Percentiles rank a stretch among this genome's conserved stretches.
Evolutionary conservation across 2,329 filamentous ascomycete species (phyloP).

Genomic region (Aspergillus aculeatus): DNA sequence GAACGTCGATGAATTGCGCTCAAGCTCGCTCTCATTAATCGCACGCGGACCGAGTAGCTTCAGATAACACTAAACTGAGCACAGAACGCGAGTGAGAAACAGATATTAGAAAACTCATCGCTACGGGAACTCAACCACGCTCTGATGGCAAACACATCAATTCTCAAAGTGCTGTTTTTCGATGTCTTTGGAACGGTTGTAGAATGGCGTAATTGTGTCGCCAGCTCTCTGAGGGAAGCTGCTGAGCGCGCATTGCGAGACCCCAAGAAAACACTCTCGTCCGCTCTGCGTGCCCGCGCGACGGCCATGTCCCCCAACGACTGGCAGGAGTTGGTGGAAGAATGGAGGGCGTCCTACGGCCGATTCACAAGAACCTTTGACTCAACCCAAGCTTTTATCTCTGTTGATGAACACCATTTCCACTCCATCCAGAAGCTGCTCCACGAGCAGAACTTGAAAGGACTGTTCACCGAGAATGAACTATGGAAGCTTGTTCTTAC

Average conservation of each 20-base stretch:
- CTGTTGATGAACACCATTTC: slow-evolving; percentile 70
- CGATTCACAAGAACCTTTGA: slow-evolving; percentile 55
- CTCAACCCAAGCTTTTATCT: slow-evolving; percentile 55
- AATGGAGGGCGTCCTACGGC: slow-evolving; percentile 67
- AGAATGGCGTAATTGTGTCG: slow-evolving; percentile 71
- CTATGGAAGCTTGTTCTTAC: slow-evolving; percentile 59
- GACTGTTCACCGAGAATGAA: slow-evolving; percentile 62
- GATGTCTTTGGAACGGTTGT: slow-evolving; percentile 61
- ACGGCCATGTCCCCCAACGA: slow-evolving; percentile 54
- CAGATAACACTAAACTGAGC: not conserved
- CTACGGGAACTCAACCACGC: not conserved
- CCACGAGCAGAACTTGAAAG: slow-evolving; percentile 53
- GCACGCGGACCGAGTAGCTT: too few relatives aligned
- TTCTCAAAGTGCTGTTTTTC: slow-evolving; percentile 32
- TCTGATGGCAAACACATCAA: slow-evolving; percentile 24
- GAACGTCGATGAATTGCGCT: too few relatives aligned
- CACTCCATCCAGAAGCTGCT: slow-evolving; percentile 63
- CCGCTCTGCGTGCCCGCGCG: slow-evolving; percentile 50
- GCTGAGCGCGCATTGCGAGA: slow-evolving; percentile 52
- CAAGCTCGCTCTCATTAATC: too few relatives aligned
- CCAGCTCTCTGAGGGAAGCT: slow-evolving; percentile 55
- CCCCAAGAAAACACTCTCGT: slow-evolving; percentile 46
- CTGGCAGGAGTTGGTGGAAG: slow-evolving; percentile 65
- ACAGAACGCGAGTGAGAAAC: not conserved
- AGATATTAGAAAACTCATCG: not conserved